These are phyloP conservation scores for Wickerhamiella slavikovae DNA, from an alignment of 805 yeast species.

Conservation along the genomic window DNA sequence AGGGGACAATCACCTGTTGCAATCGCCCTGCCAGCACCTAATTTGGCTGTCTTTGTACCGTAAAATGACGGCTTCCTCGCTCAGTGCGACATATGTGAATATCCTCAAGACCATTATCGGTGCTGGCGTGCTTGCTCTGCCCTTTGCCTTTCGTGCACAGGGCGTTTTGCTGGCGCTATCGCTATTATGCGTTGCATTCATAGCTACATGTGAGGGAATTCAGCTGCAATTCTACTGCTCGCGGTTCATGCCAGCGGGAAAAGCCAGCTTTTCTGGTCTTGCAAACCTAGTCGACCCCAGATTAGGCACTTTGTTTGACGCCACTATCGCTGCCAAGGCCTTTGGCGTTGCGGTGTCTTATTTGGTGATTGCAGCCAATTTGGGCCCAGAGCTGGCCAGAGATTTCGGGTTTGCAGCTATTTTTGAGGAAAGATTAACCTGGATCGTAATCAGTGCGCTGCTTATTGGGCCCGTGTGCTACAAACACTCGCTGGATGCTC, in stretches of 20 bases:
- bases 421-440: conserved; percentile 22
- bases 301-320: conserved; percentile 43
- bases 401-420: conserved; percentile 16
- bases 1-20: too few species aligned
- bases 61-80: too few species aligned
- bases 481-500: conserved; percentile 54
- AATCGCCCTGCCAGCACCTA: too few species aligned
- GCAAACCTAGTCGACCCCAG: conserved; percentile 51
- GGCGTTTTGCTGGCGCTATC: conserved; percentile 39
- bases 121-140: conserved; percentile 62
- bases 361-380: conserved; percentile 51
- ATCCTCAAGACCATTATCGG: conserved; percentile 56
- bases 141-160: conserved; percentile 44
- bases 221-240: conserved; percentile 9
- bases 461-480: conserved; percentile 46
- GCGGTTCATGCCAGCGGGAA: conserved; percentile 31
- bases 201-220: conserved; percentile 49
- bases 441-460: conserved; percentile 13
- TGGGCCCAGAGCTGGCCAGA: conserved; percentile 35
- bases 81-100: too few species aligned
- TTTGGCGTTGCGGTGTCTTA: conserved; percentile 66
- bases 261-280: conserved; percentile 49
- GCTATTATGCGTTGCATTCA: conserved; percentile 35
- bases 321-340: conserved; percentile 57
- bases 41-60: not conserved